A percentile compares a stretch with the other conserved stretches of the same genome.
These are phyloP conservation scores for Neonothopanus nambi DNA, from an alignment of 1,284 basidiomycete species.

Conservation along the genomic window DNA sequence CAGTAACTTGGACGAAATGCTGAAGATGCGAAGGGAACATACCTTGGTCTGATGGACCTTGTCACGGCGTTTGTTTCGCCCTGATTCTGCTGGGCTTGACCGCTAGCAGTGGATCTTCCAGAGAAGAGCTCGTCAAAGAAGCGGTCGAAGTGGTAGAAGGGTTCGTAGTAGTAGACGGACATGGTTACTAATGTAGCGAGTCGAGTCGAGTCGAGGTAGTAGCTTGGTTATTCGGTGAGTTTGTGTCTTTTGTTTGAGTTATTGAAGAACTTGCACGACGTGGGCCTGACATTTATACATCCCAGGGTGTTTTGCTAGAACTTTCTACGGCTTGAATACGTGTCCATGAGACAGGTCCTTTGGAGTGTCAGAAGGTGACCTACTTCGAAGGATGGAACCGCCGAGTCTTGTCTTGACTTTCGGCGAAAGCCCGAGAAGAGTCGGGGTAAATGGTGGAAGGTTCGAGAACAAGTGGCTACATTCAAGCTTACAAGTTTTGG, in stretches of 20 bases:
- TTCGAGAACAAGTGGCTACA: too few species aligned
- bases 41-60: conserved; percentile 13
- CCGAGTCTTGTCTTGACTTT: too few species aligned
- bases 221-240: neutral
- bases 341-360: too few species aligned
- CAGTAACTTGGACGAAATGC: neutral
- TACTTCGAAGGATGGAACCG: too few species aligned
- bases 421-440: too few species aligned
- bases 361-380: too few species aligned
- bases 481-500: too few species aligned
- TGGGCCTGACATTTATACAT: too few species aligned
- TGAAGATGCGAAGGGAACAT: neutral
- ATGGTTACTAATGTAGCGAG: conserved; percentile 9
- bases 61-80: neutral
- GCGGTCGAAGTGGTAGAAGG: conserved; percentile 32
- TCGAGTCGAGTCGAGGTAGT: neutral
- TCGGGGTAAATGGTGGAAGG: too few species aligned
- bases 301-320: too few species aligned
- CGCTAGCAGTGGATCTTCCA: neutral
- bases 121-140: conserved; percentile 28
- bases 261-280: too few species aligned
- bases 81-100: neutral
- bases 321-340: too few species aligned
- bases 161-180: conserved; percentile 30
- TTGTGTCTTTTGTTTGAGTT: neutral